phyloP scores from a whole-genome alignment of 139 green algal species.

The Tetraselmis chui region DNA sequence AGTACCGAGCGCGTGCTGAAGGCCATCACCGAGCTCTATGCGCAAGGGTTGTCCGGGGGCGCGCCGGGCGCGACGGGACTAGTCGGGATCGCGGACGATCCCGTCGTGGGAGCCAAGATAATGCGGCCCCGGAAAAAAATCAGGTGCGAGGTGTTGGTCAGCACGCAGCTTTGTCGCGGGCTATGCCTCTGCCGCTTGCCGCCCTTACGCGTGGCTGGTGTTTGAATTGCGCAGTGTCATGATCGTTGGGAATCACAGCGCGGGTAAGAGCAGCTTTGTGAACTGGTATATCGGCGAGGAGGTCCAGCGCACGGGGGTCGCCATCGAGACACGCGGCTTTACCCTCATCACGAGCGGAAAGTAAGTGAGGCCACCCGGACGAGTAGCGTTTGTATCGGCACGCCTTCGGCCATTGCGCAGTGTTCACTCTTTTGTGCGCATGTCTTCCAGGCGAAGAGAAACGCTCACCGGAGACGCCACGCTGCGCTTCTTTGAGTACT shows the following conservation, averaged over 20 bases:
- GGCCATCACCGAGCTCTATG: slow-evolving; percentile 36
- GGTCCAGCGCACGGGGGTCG: slow-evolving; percentile 51
- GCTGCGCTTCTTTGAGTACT: slow-evolving; percentile 54
- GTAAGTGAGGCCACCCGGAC: slow-evolving; percentile 15
- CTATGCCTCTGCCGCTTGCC: neutral
- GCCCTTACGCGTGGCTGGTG: neutral
- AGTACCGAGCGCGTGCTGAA: slow-evolving; percentile 16
- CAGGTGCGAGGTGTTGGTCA: slow-evolving; percentile 2
- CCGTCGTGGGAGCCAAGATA: slow-evolving; percentile 27
- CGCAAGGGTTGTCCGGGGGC: slow-evolving; percentile 11
- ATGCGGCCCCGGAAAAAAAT: slow-evolving; percentile 57
- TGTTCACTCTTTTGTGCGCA: neutral
- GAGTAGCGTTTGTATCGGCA: too few relatives aligned
- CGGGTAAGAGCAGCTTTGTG: slow-evolving; percentile 63
- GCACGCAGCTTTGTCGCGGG: neutral
- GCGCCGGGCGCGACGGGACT: slow-evolving; percentile 22
- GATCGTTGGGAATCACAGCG: slow-evolving; percentile 65
- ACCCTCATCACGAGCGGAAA: slow-evolving; percentile 52
- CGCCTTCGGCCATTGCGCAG: neutral
- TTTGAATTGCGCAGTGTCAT: slow-evolving; percentile 36
- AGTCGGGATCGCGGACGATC: slow-evolving; percentile 28
- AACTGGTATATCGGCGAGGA: slow-evolving; percentile 67
- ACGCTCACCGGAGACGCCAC: slow-evolving; percentile 62
- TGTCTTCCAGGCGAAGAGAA: slow-evolving; percentile 30
- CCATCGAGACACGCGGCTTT: slow-evolving; percentile 51